Conservation (phyloP, 202 grass and related monocot genomes). For the Carex arenaria region DNA sequence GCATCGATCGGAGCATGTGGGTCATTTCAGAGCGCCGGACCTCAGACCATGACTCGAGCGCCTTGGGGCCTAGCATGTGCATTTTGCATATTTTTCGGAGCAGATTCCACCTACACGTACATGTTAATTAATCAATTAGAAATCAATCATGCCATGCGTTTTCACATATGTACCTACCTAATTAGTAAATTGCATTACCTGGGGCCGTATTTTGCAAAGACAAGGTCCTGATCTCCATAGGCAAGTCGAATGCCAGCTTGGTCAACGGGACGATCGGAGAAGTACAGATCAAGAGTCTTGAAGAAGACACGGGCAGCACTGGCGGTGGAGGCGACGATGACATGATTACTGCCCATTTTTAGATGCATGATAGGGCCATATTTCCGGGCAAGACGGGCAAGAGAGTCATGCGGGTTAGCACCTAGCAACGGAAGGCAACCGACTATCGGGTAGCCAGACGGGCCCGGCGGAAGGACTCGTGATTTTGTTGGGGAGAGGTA, state of each 20-base stretch:
- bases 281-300: conserved; percentile 4
- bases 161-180: not conserved
- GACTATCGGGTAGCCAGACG: not conserved
- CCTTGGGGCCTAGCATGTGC: conserved; percentile 1
- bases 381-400: conserved; percentile 3
- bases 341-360: conserved; percentile 3
- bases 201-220: conserved; percentile 13
- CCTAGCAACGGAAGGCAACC: conserved; percentile 26
- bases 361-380: conserved; percentile 28
- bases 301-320: conserved; percentile 23
- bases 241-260: not conserved
- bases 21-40: conserved; percentile 1
- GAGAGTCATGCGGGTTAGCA: not conserved
- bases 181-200: not conserved
- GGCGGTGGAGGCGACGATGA: conserved; percentile 22
- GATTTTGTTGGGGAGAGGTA: not conserved
- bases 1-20: not conserved
- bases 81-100: conserved; percentile 10
- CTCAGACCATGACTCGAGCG: not conserved
- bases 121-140: not conserved
- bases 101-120: conserved; percentile 9
- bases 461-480: not conserved
- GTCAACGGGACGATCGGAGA: conserved; percentile 21
- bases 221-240: conserved; percentile 19
- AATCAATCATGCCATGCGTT: not conserved